Percentiles rank a stretch among this genome's conserved stretches.
Evolutionary conservation across 2,329 filamentous ascomycete genomes (phyloP).

Genomic region (Aspergillus arachidicola): DNA sequence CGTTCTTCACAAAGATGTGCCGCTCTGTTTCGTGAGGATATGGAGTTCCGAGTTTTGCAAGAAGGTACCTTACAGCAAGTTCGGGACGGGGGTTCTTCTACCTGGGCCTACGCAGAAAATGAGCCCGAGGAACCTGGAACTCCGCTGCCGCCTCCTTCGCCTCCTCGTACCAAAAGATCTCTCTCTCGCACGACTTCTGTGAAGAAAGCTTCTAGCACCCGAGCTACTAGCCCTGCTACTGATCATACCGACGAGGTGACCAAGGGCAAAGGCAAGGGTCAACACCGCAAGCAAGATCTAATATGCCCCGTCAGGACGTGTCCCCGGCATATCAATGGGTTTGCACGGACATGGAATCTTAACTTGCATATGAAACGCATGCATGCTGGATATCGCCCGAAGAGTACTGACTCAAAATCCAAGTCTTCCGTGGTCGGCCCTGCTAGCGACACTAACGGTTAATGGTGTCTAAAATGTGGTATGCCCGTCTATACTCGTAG

Average conservation of each 20-base stretch:
- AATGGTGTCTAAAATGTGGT: not conserved
- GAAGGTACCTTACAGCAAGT: conserved; percentile 36
- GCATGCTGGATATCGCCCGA: conserved; percentile 28
- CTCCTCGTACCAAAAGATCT: conserved; percentile 4
- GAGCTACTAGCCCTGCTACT: conserved; percentile 10
- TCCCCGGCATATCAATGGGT: conserved; percentile 32
- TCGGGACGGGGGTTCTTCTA: conserved; percentile 23
- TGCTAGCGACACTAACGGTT: not conserved
- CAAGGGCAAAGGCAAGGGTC: conserved; percentile 25
- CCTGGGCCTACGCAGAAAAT: conserved; percentile 37
- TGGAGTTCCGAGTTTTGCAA: conserved; percentile 63
- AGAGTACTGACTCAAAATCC: conserved; percentile 4
- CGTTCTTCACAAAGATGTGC: conserved; percentile 75
- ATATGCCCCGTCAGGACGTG: conserved; percentile 37
- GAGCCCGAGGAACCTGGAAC: conserved; percentile 24
- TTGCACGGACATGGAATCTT: conserved; percentile 41
- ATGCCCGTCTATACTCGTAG: not conserved
- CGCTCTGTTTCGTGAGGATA: conserved; percentile 71
- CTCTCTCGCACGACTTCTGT: conserved; percentile 16
- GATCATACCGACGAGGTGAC: conserved; percentile 6
- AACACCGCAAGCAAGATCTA: conserved; percentile 30
- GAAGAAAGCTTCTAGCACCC: conserved; percentile 11
- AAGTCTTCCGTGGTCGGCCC: not conserved
- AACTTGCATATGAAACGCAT: conserved; percentile 38
- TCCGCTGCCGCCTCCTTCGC: conserved; percentile 8